phyloP scores from a whole-genome alignment of 2,329 filamentous ascomycete species.

The Cordyceps sp. region DNA sequence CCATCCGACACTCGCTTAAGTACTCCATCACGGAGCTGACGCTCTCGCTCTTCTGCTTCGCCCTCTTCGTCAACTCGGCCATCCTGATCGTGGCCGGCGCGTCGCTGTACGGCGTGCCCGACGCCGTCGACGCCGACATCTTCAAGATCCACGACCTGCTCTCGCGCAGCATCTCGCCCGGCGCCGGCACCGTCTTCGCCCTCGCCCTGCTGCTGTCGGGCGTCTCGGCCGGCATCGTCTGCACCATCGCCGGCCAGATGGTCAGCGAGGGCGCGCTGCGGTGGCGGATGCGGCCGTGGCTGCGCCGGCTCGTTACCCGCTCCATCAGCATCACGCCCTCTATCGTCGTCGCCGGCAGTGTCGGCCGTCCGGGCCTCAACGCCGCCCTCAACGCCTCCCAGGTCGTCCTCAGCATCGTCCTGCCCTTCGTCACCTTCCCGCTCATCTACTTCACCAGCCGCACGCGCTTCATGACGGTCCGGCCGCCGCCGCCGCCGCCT shows the following conservation, averaged over 20 bases:
- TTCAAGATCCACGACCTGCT: conserved; percentile 71
- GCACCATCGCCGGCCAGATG: conserved; percentile 83
- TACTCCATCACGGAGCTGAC: conserved; percentile 57
- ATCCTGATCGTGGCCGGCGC: conserved; percentile 73
- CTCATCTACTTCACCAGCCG: conserved; percentile 74
- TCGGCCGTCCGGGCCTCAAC: conserved; percentile 54
- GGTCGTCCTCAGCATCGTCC: conserved; percentile 59
- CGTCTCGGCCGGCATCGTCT: conserved; percentile 69
- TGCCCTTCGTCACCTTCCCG: conserved; percentile 72
- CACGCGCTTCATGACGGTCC: conserved; percentile 63
- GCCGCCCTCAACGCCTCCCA: conserved; percentile 60
- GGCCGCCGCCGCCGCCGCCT: conserved; percentile 16
- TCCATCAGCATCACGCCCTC: conserved; percentile 67
- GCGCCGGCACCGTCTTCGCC: conserved; percentile 71
- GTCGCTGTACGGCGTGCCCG: conserved; percentile 46
- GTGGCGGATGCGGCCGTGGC: conserved; percentile 61
- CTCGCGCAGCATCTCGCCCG: conserved; percentile 48
- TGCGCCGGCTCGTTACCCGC: conserved; percentile 61
- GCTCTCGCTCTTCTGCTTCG: conserved; percentile 64
- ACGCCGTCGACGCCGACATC: conserved; percentile 54
- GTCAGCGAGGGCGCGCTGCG: conserved; percentile 68
- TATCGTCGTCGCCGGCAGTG: conserved; percentile 68
- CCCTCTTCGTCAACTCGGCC: conserved; percentile 68
- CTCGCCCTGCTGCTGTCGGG: conserved; percentile 67
- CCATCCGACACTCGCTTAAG: conserved; percentile 59